Percentiles rank a stretch among this genome's conserved stretches.
Evolutionary conservation across 176 grass and related monocot genomes (phyloP).

Genomic region (Eleusine coracana): DNA sequence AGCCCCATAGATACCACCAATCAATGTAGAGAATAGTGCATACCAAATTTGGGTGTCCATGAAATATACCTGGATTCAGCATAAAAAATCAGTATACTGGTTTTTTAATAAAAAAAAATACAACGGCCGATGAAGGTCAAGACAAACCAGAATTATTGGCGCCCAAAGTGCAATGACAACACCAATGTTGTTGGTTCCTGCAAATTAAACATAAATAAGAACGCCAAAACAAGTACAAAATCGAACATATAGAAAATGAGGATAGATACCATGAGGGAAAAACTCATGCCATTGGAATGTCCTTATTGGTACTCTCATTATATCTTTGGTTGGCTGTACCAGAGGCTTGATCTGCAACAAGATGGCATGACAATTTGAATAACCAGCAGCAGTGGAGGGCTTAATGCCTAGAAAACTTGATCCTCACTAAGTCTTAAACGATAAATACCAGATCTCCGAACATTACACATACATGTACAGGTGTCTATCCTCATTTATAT

Average conservation of each 20-base stretch:
- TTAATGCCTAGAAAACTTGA: constrained; percentile 5
- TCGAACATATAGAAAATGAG: constrained; percentile 19
- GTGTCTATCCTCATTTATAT: constrained; percentile 3
- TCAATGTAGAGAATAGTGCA: constrained; percentile 90
- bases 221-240: constrained; percentile 24
- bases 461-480: not conserved
- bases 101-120: constrained; percentile 1
- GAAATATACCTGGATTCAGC: constrained; percentile 85
- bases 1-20: constrained; percentile 97
- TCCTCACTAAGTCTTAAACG: constrained; percentile 17
- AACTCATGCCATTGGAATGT: constrained; percentile 93
- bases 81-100: constrained; percentile 29
- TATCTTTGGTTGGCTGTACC: constrained; percentile 88
- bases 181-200: constrained; percentile 92
- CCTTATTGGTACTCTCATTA: constrained; percentile 74
- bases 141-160: constrained; percentile 90
- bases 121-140: constrained; percentile 3
- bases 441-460: not conserved
- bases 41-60: constrained; percentile 99
- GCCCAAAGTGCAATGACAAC: constrained; percentile 91
- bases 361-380: constrained; percentile 31
- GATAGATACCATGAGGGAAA: constrained; percentile 79
- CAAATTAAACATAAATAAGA: constrained; percentile 50
- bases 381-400: not conserved
- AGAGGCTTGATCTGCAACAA: constrained; percentile 90